Base-by-base conservation (phyloP, 306 rosid species). In the Malus fusca region DNA sequence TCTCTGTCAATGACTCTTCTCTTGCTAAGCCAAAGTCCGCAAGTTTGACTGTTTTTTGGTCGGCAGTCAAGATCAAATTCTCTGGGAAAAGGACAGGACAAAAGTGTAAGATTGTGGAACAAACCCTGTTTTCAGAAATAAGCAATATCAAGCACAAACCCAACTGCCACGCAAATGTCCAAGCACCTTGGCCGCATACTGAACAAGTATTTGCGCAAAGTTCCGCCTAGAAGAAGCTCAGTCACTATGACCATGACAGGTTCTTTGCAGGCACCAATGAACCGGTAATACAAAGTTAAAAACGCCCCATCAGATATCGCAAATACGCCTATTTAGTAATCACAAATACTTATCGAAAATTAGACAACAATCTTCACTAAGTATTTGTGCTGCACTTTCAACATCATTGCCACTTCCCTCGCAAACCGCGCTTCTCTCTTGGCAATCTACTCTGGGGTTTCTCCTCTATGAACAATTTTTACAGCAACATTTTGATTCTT, bases 211-310 rank as follows among this genome's bases (percentile, higher is more conserved):
- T 90, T 93, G 73, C 97, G 97, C 85, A 93, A 79, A 2, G 98
- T 93, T 77, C 97, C 97, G 12, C 97, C 98, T 66, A 82, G 79
- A 60, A 93, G 94, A 83, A 93, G 88, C 84, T 93, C 98, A 23
- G 98, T 93, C 62, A 93, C 98, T 83, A 93, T 90, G 55, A 93
- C 98, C 98, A 91, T 93, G 72, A 93, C 82, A 72, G 98, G 97
- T 80, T 91, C 94, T 74, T 93, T 93, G 84, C 98, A 93, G 80
- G 98, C 98, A 25, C 98, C 98, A 84, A 91, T 90, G 80, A 93
- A 93, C 97, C 91, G 87, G 75, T 59, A 82, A 79, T 76, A 83
- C 62, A 58, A 75, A 81, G 67, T 77, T 67, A 44, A 75, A 37
- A 72, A 4, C 0, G 25, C 60, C 73, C 22, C 44, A 77, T 79